These are phyloP conservation scores for Populus euphratica DNA, from an alignment of 345 rosid genomes.

Conservation along the genomic window DNA sequence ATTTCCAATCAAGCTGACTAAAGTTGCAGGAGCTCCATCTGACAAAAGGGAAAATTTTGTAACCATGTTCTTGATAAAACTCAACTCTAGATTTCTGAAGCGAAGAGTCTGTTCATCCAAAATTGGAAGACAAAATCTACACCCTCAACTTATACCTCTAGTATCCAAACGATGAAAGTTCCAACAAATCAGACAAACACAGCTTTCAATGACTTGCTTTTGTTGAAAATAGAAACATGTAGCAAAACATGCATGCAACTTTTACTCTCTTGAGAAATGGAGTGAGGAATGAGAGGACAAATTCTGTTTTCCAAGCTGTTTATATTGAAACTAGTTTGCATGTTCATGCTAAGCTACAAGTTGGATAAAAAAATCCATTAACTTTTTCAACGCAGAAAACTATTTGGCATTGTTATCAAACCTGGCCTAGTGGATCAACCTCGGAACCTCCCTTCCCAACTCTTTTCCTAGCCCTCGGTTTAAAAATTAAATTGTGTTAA, in stretches of 20 bases:
- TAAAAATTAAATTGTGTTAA: no score
- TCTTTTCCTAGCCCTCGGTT: no score
- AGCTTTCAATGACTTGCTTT: not conserved
- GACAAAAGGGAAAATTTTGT: conserved; percentile 19
- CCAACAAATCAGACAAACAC: not conserved
- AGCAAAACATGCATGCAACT: not conserved
- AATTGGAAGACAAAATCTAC: not conserved
- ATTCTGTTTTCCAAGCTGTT: no score
- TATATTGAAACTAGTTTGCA: no score
- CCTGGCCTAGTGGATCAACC: no score
- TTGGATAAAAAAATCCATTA: no score
- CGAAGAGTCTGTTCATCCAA: not conserved
- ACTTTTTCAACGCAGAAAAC: no score
- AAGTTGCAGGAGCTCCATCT: conserved; percentile 89
- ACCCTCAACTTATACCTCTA: not conserved
- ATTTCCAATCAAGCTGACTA: conserved; percentile 85
- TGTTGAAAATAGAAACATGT: not conserved
- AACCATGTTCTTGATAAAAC: not conserved
- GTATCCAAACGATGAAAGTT: no score
- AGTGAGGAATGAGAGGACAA: not conserved
- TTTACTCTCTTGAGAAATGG: not conserved
- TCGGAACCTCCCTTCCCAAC: no score
- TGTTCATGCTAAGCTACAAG: no score
- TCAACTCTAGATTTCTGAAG: not conserved
- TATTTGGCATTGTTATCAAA: no score